Conservation (phyloP, 257 asterid genomes). For the Voacanga thouarsii region DNA sequence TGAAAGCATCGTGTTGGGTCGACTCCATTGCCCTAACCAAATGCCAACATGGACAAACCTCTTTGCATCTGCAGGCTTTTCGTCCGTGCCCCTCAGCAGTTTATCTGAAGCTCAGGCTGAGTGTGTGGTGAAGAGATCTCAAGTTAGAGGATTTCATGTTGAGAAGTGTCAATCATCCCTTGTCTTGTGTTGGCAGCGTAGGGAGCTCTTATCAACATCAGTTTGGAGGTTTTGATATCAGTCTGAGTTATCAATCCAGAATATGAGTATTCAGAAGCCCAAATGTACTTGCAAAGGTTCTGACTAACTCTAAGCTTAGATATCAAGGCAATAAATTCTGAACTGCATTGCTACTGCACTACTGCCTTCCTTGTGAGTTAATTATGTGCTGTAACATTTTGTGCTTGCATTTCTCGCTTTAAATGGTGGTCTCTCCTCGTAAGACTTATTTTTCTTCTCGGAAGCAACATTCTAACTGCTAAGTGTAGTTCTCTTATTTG, state of each 20-base stretch:
- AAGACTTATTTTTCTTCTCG: conserved; percentile 4
- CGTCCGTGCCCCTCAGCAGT: conserved; percentile 32
- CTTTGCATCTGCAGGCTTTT: conserved; percentile 44
- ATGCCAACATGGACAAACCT: conserved; percentile 43
- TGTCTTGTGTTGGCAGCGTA: conserved; percentile 44
- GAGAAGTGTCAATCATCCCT: conserved; percentile 46
- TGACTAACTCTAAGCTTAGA: conserved; percentile 26
- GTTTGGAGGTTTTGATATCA: conserved; percentile 51
- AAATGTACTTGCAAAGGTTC: conserved; percentile 16
- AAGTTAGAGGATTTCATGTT: conserved; percentile 44
- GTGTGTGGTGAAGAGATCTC: conserved; percentile 36
- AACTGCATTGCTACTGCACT: conserved; percentile 15
- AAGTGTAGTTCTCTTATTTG: conserved; percentile 16
- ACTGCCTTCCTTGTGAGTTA: conserved; percentile 10
- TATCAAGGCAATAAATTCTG: conserved; percentile 21
- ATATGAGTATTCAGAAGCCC: background rate
- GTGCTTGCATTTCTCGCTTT: conserved; percentile 21
- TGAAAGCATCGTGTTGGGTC: conserved; percentile 41
- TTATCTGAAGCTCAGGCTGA: conserved; percentile 53
- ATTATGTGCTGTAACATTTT: conserved; percentile 15
- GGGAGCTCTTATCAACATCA: conserved; percentile 42
- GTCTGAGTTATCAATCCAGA: conserved; percentile 18
- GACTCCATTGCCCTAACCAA: conserved; percentile 32
- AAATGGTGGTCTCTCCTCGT: conserved; percentile 12
- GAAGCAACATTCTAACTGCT: conserved; percentile 1